A percentile compares a stretch with the other conserved stretches of the same genome.
Conservation (phyloP, 306 rosid genomes). For the Geum urbanum region DNA sequence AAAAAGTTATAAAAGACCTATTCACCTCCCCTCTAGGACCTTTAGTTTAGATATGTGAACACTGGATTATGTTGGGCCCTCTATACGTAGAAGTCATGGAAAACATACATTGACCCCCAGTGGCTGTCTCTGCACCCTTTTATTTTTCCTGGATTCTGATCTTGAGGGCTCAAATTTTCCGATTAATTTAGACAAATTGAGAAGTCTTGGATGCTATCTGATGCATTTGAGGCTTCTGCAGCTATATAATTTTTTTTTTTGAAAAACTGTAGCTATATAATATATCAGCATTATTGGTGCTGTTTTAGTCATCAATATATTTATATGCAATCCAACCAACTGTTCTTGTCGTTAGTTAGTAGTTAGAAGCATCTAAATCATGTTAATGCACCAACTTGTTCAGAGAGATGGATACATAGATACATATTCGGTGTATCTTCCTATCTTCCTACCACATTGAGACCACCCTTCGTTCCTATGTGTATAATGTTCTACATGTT, state of each 20-base stretch:
- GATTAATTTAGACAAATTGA: background rate
- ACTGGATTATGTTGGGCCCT: conserved; percentile 10
- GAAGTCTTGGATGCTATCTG: background rate
- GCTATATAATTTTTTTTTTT: background rate
- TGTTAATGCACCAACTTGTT: conserved; percentile 5
- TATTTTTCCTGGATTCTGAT: background rate
- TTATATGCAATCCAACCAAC: background rate
- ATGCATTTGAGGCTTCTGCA: background rate
- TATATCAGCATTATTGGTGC: conserved; percentile 2
- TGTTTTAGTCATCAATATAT: background rate
- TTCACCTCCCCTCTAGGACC: no score
- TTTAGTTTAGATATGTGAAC: background rate
- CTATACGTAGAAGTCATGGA: background rate
- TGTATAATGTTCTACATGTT: background rate
- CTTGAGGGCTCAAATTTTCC: background rate
- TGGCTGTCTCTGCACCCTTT: background rate
- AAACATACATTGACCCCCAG: conserved; percentile 13
- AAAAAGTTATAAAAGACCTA: no score
- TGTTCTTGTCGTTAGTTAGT: conserved; percentile 6
- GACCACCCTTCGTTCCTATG: background rate
- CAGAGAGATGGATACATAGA: background rate
- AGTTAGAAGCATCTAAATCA: conserved; percentile 10
- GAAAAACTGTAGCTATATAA: background rate
- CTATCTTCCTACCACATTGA: background rate
- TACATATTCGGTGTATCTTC: background rate